Evolutionary conservation across 192 early-diverging fungal species (phyloP).

Genomic region (Coemansia sp.): DNA sequence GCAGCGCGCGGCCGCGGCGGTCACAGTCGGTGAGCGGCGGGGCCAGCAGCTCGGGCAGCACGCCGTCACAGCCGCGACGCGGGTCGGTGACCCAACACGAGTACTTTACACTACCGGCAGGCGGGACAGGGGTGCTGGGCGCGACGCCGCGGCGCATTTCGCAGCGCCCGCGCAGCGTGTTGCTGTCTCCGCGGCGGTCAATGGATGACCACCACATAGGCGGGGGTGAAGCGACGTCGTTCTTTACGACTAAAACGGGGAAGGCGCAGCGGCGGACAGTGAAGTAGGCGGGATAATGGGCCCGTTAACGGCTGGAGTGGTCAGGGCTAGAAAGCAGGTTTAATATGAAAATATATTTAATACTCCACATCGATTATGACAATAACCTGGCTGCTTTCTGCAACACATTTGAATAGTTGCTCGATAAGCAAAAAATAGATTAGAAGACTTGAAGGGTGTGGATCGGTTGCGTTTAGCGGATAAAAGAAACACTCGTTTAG

Average conservation of each 20-base stretch:
- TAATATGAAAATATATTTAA: no score
- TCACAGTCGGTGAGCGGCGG: slow-evolving; percentile 55
- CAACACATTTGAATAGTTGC: no score
- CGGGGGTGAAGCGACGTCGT: slow-evolving; percentile 21
- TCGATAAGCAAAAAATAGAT: no score
- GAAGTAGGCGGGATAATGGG: slow-evolving; percentile 13
- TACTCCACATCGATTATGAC: no score
- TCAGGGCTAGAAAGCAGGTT: no score
- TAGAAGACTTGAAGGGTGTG: no score
- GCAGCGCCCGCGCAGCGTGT: slow-evolving; percentile 48
- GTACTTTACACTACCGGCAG: slow-evolving; percentile 33
- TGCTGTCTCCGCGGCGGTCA: slow-evolving; percentile 52
- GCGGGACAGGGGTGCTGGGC: no score
- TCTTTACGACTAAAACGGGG: slow-evolving; percentile 32
- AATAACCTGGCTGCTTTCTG: no score
- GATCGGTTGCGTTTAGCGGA: no score
- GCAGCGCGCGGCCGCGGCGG: slow-evolving; percentile 36
- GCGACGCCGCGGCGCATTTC: slow-evolving; percentile 32
- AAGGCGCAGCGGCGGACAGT: slow-evolving; percentile 37
- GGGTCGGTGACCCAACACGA: slow-evolving; percentile 40
- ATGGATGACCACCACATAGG: slow-evolving; percentile 46
- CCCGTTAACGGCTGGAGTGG: no score
- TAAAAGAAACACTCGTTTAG: no score
- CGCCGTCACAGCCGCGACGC: slow-evolving; percentile 33
- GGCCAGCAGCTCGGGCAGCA: slow-evolving; percentile 41